A percentile compares a stretch with the other conserved stretches of the same genome.
Evolutionary conservation across 2,329 filamentous ascomycete species (phyloP).

Genomic region (Neobulgaria alba): DNA sequence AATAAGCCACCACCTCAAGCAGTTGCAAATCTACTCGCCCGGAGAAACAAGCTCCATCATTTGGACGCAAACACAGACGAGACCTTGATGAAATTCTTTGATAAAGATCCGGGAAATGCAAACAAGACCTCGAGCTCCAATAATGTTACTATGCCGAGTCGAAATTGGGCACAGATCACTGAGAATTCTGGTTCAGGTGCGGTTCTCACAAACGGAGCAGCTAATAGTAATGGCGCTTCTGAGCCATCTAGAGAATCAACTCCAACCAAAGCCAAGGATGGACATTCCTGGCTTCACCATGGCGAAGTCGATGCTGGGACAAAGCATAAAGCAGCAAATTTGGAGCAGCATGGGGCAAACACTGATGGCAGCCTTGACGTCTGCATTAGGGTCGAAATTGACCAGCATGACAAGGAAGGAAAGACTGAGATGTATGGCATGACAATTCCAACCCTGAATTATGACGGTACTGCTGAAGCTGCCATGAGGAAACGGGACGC

Average conservation of each 20-base stretch:
- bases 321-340: conserved; percentile 61
- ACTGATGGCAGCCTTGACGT: conserved; percentile 65
- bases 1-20: conserved; percentile 85
- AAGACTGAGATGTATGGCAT: conserved; percentile 77
- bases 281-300: conserved; percentile 61
- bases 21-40: conserved; percentile 84
- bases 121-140: conserved; percentile 70
- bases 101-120: conserved; percentile 71
- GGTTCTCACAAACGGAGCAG: conserved; percentile 26
- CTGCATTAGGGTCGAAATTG: conserved; percentile 77
- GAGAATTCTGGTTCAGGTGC: conserved; percentile 49
- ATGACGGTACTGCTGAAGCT: conserved; percentile 15
- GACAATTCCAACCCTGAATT: conserved; percentile 55
- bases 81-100: conserved; percentile 86
- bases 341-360: conserved; percentile 43
- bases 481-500: conserved; percentile 16
- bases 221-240: conserved; percentile 6
- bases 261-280: conserved; percentile 45
- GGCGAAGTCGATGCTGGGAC: conserved; percentile 78
- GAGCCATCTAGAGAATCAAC: conserved; percentile 12
- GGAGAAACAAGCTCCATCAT: conserved; percentile 75
- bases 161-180: conserved; percentile 87
- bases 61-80: conserved; percentile 72
- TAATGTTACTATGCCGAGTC: conserved; percentile 80
- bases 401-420: conserved; percentile 73